Evolutionary conservation across 345 rosid species (phyloP), one percentile per base, ranked within the genome.

Genomic region (Hibiscus tridactylites): DNA sequence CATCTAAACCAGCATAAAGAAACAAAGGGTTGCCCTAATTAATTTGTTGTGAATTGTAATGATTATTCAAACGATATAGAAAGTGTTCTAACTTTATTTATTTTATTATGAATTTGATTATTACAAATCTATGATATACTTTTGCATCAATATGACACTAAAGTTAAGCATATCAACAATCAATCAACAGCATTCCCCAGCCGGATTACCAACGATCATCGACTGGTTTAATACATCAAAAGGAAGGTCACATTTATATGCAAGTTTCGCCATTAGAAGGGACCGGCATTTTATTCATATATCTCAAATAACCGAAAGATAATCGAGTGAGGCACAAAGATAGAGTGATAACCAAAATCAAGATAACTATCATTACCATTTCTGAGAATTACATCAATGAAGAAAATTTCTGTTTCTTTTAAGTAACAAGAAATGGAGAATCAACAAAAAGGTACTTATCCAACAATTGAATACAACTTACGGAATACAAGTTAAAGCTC

Each of bases 401-500:
- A 49, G 44, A 68, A 68, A 26, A 29, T 50, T 1, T 2, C 4
- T 11, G 24, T 13, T 28, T 46, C 15, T 12, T 46, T 9, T 10
- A 46, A 46, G 15, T 46, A 46, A 62, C 46, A 68, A 49, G 10
- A 49, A 15, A 21, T 13, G 16, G 3, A 2, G 7, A 21, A 46
- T 33, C 37, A 33, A 5, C 37, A 33, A 33, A 33, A 33, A 33
- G 6, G 37, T 33, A 33, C 37, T 33, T 4, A 33, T 33, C 21
- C 57, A 67, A 39, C 19, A 8, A 42, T 9, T 39, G 53, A 47
- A 31, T 9, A 31, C 16, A 50, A 37, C 73, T 60, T 56, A 66
- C 70, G 21, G 49, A 75, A 35, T 24, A 42, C 33, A 54, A 39
- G 62, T 68, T 63, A 50, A 42, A 46, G n/a, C 11, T 78, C 71